Evolutionary conservation across 768 basidiomycete genomes (phyloP).

Genomic region (Crepidotus variabilis): DNA sequence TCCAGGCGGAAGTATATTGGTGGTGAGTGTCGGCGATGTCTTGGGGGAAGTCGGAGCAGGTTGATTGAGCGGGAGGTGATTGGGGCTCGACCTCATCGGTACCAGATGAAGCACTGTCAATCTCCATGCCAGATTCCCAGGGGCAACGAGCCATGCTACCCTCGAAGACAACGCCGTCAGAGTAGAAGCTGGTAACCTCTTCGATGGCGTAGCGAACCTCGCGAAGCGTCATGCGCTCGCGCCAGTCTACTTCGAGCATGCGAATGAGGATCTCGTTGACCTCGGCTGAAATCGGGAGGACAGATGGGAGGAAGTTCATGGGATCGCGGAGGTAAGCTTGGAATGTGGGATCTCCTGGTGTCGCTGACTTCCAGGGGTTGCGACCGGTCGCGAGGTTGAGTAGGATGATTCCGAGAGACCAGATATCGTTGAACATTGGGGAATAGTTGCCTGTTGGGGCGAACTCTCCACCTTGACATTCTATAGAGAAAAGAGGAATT

Average conservation of each 20-base stretch:
- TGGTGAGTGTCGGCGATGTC: conserved; percentile 17
- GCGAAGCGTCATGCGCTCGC: conserved; percentile 38
- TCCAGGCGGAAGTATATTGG: conserved; percentile 53
- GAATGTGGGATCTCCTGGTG: conserved; percentile 84
- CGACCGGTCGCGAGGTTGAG: conserved; percentile 96
- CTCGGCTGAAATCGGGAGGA: conserved; percentile 78
- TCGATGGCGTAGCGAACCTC: conserved; percentile 55
- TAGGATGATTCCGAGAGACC: conserved; percentile 96
- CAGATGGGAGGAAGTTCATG: conserved; percentile 75
- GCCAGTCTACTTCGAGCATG: conserved; percentile 64
- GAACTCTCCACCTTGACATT: conserved; percentile 87
- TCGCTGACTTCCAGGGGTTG: conserved; percentile 98
- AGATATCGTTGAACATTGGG: conserved; percentile 89
- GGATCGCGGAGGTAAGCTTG: conserved; percentile 86
- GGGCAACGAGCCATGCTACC: conserved; percentile 74
- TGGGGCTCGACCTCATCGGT: conserved; percentile 32
- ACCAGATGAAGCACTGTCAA: conserved; percentile 55
- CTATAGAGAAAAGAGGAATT: conserved; percentile 34
- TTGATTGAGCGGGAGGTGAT: conserved; percentile 31
- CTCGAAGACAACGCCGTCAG: conserved; percentile 69
- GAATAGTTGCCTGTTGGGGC: conserved; percentile 76
- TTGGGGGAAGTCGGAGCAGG: conserved; percentile 21
- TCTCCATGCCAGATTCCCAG: conserved; percentile 71
- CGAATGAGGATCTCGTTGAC: conserved; percentile 74
- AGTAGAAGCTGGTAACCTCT: conserved; percentile 59